Conservation (phyloP, 2,329 filamentous ascomycete species). For the Aspergillus hiratsukae region DNA sequence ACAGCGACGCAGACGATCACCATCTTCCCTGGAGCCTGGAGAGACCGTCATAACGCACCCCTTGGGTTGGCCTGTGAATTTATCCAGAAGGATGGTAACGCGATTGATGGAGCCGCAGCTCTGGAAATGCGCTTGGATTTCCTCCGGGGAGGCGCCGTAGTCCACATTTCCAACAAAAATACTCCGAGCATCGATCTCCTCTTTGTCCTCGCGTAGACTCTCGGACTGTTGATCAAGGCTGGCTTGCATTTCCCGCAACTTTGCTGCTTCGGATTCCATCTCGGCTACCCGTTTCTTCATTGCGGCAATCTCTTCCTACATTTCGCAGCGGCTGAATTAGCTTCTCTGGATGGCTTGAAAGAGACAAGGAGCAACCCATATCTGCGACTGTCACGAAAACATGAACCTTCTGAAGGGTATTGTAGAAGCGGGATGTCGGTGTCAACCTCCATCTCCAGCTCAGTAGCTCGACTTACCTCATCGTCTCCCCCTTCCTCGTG, state of each 20-base stretch:
- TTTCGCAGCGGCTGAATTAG: background rate
- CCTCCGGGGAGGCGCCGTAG: constrained; percentile 93
- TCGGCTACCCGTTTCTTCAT: constrained; percentile 85
- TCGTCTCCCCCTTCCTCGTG: constrained; percentile 42
- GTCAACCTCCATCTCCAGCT: background rate
- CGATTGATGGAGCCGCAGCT: constrained; percentile 96
- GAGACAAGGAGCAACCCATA: constrained; percentile 6
- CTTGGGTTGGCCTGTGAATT: constrained; percentile 99
- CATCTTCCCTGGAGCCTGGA: background rate
- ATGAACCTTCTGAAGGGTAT: background rate
- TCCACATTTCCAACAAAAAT: constrained; percentile 99
- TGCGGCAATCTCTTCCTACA: constrained; percentile 71
- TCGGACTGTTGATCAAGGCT: constrained; percentile 79
- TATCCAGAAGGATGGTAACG: constrained; percentile 94
- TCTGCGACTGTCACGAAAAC: background rate
- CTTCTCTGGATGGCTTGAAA: background rate
- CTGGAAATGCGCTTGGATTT: constrained; percentile 98
- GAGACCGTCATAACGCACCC: constrained; percentile 59
- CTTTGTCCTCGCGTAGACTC: constrained; percentile 83
- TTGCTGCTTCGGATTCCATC: constrained; percentile 86
- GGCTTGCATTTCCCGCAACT: constrained; percentile 81
- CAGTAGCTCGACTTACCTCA: constrained; percentile 33
- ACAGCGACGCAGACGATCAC: background rate
- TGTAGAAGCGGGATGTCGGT: background rate
- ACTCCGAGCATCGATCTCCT: constrained; percentile 90